These are phyloP conservation scores for Russula foetens DNA, from an alignment of 768 basidiomycete genomes.

Conservation along the genomic window DNA sequence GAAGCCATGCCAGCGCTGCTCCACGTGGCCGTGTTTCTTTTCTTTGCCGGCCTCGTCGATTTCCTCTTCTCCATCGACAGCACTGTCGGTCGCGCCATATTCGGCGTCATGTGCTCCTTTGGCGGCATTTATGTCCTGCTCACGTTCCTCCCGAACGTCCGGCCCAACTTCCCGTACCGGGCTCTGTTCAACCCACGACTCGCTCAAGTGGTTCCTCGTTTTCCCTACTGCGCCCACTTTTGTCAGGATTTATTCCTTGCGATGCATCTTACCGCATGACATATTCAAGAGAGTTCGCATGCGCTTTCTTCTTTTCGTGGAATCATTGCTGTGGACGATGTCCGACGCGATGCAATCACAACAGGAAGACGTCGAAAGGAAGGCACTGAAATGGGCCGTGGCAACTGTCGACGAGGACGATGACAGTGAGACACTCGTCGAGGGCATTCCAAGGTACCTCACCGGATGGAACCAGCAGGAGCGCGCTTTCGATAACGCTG, in stretches of 20 bases:
- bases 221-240: neutral
- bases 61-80: constrained; percentile 7
- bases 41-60: constrained; percentile 4
- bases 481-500: neutral
- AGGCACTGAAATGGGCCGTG: constrained; percentile 1
- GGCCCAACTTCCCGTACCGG: constrained; percentile 3
- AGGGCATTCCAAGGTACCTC: constrained; percentile 10
- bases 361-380: neutral
- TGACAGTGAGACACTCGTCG: constrained; percentile 6
- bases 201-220: neutral
- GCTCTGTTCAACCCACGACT: constrained; percentile 2
- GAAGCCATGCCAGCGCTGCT: constrained; percentile 1
- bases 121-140: neutral
- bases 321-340: neutral
- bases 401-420: constrained; percentile 1
- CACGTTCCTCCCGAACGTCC: neutral
- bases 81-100: neutral
- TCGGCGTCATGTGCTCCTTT: neutral
- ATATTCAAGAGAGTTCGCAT: neutral
- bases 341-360: neutral
- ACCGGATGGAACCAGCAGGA: neutral
- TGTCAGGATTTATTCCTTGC: neutral
- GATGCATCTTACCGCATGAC: neutral
- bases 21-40: constrained; percentile 6
- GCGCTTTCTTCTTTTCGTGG: neutral